Evolutionary conservation across 129 eudicot species (phyloP).

Genomic region (Helichrysum umbraculigerum): DNA sequence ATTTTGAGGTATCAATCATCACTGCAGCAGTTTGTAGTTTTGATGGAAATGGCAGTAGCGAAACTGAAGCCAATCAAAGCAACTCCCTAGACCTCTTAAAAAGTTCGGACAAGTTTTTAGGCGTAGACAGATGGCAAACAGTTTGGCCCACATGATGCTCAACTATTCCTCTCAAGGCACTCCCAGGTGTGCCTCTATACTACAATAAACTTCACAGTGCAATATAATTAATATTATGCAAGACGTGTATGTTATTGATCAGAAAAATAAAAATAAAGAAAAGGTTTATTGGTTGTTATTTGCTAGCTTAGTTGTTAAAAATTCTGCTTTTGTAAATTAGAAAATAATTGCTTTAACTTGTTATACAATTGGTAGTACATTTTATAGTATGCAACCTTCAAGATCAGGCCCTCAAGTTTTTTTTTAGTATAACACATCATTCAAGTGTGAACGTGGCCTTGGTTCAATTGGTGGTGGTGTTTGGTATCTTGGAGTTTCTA

Average conservation of each 20-base stretch:
- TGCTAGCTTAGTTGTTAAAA: no score
- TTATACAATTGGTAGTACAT: slow-evolving; percentile 38
- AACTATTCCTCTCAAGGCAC: slow-evolving; percentile 70
- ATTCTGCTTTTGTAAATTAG: neutral
- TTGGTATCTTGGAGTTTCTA: slow-evolving; percentile 81
- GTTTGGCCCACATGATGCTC: slow-evolving; percentile 86
- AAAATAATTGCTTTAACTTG: neutral
- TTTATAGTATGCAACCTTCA: slow-evolving; percentile 76
- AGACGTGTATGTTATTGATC: no score
- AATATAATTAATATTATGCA: no score
- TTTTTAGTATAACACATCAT: slow-evolving; percentile 87
- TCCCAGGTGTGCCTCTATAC: slow-evolving; percentile 45
- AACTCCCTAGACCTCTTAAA: slow-evolving; percentile 65
- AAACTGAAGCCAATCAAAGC: slow-evolving; percentile 65
- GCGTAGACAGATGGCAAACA: slow-evolving; percentile 68
- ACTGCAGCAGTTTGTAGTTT: no score
- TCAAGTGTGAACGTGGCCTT: slow-evolving; percentile 88
- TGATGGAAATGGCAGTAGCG: slow-evolving; percentile 40
- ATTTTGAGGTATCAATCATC: neutral
- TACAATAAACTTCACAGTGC: no score
- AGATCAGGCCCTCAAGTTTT: slow-evolving; percentile 59
- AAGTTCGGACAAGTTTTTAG: slow-evolving; percentile 73
- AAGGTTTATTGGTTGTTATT: no score
- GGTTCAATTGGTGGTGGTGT: slow-evolving; percentile 70
- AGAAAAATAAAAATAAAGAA: no score